Conservation (phyloP, 129 eudicot genomes). For the Apium graveolens region DNA sequence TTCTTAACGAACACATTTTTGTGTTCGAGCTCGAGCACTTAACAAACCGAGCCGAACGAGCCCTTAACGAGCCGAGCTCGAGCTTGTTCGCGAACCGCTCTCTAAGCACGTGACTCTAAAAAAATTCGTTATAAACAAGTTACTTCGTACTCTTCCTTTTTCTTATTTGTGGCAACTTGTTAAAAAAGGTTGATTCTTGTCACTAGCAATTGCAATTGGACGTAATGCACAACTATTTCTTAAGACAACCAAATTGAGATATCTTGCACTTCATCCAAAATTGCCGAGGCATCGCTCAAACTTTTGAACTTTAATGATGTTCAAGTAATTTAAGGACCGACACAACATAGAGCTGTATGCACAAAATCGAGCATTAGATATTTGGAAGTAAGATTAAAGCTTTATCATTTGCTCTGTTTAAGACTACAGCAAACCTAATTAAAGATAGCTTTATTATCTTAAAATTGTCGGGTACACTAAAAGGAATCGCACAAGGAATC, state of each 20-base stretch:
- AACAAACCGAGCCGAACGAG: no score
- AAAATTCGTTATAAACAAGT: background rate
- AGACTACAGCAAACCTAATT: background rate
- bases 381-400: background rate
- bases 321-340: background rate
- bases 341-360: background rate
- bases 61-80: no score
- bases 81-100: no score
- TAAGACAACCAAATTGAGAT: background rate
- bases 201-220: no score
- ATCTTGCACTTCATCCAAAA: background rate
- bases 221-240: no score
- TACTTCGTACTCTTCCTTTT: background rate
- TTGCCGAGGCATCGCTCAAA: background rate
- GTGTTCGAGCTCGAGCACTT: no score
- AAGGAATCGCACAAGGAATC: background rate
- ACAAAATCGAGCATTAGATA: background rate
- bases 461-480: background rate
- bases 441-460: background rate
- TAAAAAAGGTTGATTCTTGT: no score
- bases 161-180: background rate
- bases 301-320: background rate
- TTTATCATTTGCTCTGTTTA: background rate
- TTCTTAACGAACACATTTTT: no score
- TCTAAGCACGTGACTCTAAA: no score